Conservation (phyloP, 495 filamentous ascomycete genomes). For the Penicillium ochrochloron region DNA sequence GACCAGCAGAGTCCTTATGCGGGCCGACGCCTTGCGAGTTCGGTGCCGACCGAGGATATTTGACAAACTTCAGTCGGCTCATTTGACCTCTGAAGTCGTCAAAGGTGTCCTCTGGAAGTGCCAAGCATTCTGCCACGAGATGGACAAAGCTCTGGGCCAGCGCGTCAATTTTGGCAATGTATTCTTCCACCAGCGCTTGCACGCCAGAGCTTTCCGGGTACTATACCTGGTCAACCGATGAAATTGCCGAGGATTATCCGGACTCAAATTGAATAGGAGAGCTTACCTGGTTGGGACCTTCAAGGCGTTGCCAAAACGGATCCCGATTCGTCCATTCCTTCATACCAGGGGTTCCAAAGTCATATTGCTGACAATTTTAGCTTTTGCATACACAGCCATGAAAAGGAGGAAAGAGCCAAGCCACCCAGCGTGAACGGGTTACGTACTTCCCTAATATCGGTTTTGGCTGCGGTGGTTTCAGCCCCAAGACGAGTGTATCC, state of each 20-base stretch:
- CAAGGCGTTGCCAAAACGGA: conserved; percentile 70
- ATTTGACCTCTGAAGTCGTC: conserved; percentile 82
- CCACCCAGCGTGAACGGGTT: neutral
- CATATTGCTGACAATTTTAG: conserved; percentile 41
- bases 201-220: conserved; percentile 63
- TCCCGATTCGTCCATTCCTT: conserved; percentile 59
- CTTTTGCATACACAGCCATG: neutral
- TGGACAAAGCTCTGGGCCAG: conserved; percentile 76
- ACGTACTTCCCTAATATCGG: conserved; percentile 47
- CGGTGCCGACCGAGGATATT: conserved; percentile 75
- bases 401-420: neutral
- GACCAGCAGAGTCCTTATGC: conserved; percentile 86
- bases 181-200: conserved; percentile 76
- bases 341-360: conserved; percentile 47
- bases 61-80: conserved; percentile 92
- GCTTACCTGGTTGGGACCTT: conserved; percentile 43
- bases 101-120: conserved; percentile 73
- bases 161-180: conserved; percentile 71
- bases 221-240: conserved; percentile 32
- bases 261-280: neutral
- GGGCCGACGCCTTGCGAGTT: conserved; percentile 80
- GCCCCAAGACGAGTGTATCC: conserved; percentile 55
- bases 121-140: conserved; percentile 83
- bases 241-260: neutral
- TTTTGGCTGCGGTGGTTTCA: conserved; percentile 50